Evolutionary conservation across 139 green algal genomes (phyloP).

Genomic region (Nannochloris sp.): DNA sequence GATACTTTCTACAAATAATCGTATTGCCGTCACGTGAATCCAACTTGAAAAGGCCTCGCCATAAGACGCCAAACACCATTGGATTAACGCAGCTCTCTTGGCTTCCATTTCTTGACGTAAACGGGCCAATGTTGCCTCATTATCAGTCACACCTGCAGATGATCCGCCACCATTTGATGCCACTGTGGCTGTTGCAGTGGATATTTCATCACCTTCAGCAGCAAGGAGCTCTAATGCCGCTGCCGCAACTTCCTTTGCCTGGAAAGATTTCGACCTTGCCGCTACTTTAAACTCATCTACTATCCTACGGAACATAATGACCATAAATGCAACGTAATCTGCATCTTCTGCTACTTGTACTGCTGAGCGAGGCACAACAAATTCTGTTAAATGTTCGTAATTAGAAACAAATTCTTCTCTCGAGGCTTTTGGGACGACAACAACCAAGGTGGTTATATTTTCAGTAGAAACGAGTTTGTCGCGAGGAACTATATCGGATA

Average conservation of each 20-base stretch:
- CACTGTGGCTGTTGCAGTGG: not conserved
- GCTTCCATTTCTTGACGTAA: constrained; percentile 55
- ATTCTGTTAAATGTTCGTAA: constrained; percentile 89
- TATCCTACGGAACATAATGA: constrained; percentile 83
- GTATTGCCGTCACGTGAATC: constrained; percentile 85
- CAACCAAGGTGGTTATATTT: constrained; percentile 86
- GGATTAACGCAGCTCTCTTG: constrained; percentile 59
- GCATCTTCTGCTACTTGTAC: constrained; percentile 76
- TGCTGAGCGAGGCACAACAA: constrained; percentile 70
- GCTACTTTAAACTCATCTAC: constrained; percentile 90
- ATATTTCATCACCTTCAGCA: constrained; percentile 8
- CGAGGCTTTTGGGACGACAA: constrained; percentile 75
- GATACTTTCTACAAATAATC: constrained; percentile 96
- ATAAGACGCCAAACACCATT: constrained; percentile 87
- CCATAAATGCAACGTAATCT: constrained; percentile 81
- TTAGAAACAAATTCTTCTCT: constrained; percentile 72
- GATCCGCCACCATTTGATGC: not conserved
- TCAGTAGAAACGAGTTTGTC: constrained; percentile 71
- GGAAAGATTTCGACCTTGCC: constrained; percentile 72
- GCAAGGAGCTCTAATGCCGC: constrained; percentile 44
- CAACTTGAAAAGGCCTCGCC: constrained; percentile 84
- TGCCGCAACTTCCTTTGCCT: constrained; percentile 52
- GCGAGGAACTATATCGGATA: constrained; percentile 56
- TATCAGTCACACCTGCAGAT: not conserved
- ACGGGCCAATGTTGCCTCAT: constrained; percentile 23